Base-by-base conservation (phyloP, 768 basidiomycete genomes). In the Pulveroboletus ravenelii region DNA sequence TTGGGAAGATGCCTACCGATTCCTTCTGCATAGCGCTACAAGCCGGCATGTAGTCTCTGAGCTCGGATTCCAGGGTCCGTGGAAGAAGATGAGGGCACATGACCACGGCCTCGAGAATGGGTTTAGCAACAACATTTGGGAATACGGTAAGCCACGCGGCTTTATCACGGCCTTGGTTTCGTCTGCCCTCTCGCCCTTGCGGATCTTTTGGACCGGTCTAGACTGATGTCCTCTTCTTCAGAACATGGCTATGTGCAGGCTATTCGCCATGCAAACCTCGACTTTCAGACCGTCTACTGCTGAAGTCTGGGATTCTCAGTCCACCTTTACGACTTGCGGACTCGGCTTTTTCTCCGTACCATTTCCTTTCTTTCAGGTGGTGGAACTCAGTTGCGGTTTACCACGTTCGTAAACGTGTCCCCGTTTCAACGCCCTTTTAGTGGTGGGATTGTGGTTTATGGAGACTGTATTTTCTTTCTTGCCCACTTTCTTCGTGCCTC, bases 161-260 rank as follows among this genome's bases (percentile, higher is more conserved):
- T 56, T 29, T 18, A 4, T 30, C 31, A 14, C 36, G 7, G 27
- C 35, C 30, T 18, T 27, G 29, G 2, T 25, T 40, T 38, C 32
- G 2, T 39, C 5, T 29, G 8, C 25, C 10, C 13, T 14, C 29
- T 48, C 45, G 18, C 12, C 48, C 41, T 7, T 17, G 48, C 31
- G 38, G 36, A 18, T 48, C 39, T 32, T 13, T 29, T 38, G 35
- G 18, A 35, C 15, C 6, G 23, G 37, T 31, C 39, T 41, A 45
- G 27, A 9, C 39, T 59, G 35, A 51, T 25, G 10, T 34, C n/a
- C n/a, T 23, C 4, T 20, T 25, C n/a, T 44, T 43, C 51, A 78
- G 83, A 81, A 51, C 84, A 86, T 62, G 85, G 83, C 7, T 81
- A 84, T 51, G 63, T 70, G 7, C 84, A 89, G 58, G 86, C 78